phyloP scores from a whole-genome alignment of 164 flowering plant genomes.

The Berberis vulgaris region DNA sequence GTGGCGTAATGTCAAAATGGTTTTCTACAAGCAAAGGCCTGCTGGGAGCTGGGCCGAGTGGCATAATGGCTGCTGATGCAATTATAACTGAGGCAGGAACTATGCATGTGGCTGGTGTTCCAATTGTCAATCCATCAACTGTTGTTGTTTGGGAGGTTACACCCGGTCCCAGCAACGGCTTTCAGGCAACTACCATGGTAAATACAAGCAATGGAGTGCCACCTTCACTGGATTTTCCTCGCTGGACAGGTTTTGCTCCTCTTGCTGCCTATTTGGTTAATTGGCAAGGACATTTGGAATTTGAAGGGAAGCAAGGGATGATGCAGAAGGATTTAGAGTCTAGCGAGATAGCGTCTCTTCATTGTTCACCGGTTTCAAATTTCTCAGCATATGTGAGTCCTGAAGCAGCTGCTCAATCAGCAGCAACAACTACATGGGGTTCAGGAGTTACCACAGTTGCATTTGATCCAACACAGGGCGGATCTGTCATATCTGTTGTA shows the following conservation, averaged over 20 bases:
- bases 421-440: conserved; percentile 99
- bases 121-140: conserved; percentile 97
- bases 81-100: conserved; percentile 93
- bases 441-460: conserved; percentile 98
- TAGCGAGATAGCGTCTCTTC: conserved; percentile 50
- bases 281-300: conserved; percentile 80
- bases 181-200: conserved; percentile 68
- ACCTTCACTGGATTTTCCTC: conserved; percentile 72
- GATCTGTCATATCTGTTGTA: conserved; percentile 91
- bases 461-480: conserved; percentile 98
- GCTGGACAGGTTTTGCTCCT: conserved; percentile 90
- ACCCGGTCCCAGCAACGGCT: conserved; percentile 87
- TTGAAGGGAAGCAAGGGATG: conserved; percentile 63
- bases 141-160: conserved; percentile 99
- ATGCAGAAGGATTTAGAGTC: conserved; percentile 49
- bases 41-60: conserved; percentile 99
- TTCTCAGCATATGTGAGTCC: conserved; percentile 99
- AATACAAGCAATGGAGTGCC: conserved; percentile 58
- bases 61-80: conserved; percentile 99
- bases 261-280: conserved; percentile 90
- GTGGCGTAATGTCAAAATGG: conserved; percentile 61
- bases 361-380: conserved; percentile 98
- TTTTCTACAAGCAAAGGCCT: conserved; percentile 91
- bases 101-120: conserved; percentile 98
- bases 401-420: conserved; percentile 90